Evolutionary conservation across 2,329 filamentous ascomycete genomes (phyloP).

Genomic region (Pestalotiopsis sp.): DNA sequence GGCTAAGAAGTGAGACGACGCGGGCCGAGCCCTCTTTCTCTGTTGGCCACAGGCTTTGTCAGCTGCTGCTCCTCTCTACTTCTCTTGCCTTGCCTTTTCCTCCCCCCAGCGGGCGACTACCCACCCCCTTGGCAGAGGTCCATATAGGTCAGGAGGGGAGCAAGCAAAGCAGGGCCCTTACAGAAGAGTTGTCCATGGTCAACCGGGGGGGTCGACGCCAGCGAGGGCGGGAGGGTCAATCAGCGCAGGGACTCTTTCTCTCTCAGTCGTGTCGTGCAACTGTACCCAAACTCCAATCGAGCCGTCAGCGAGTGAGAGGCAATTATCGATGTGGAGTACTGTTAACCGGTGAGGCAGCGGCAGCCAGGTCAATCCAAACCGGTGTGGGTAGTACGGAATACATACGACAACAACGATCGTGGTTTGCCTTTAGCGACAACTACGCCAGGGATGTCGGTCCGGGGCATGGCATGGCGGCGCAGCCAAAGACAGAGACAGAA

Average conservation of each 20-base stretch:
- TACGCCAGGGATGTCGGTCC: constrained; percentile 4
- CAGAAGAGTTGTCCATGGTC: constrained; percentile 5
- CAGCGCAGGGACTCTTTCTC: neutral
- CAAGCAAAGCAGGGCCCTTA: constrained; percentile 5
- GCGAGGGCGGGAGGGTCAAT: neutral
- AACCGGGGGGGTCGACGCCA: neutral
- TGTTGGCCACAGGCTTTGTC: neutral
- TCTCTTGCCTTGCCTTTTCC: neutral
- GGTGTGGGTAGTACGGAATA: neutral
- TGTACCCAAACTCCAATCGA: neutral
- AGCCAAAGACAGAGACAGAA: neutral
- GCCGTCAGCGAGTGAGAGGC: constrained; percentile 8
- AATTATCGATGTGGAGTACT: constrained; percentile 5
- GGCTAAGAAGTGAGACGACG: constrained; percentile 6
- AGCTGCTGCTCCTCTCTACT: neutral
- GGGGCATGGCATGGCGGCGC: neutral
- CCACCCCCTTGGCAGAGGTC: neutral
- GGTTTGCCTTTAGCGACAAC: constrained; percentile 9
- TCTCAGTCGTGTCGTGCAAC: neutral
- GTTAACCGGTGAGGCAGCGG: constrained; percentile 1
- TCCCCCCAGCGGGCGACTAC: neutral
- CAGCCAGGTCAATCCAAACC: neutral
- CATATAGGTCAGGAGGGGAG: neutral
- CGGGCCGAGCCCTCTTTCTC: constrained; percentile 13
- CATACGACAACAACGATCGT: neutral